Percentiles rank a stretch among this genome's conserved stretches.
Evolutionary conservation across 805 yeast species (phyloP).

Genomic region (Osmozyma mogii): DNA sequence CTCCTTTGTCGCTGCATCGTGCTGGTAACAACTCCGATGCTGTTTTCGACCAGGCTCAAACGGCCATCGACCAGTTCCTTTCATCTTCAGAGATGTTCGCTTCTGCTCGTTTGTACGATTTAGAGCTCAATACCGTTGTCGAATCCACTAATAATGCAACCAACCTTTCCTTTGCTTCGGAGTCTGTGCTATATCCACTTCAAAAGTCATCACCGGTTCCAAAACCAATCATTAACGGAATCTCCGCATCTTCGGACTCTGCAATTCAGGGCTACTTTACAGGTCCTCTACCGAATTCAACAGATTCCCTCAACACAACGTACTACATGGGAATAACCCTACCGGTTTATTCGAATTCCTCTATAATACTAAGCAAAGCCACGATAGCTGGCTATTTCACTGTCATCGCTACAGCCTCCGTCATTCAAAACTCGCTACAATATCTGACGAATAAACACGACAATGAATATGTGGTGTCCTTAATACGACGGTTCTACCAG

Average conservation of each 20-base stretch:
- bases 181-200: constrained; percentile 43
- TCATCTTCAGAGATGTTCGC: constrained; percentile 56
- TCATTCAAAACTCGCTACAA: constrained; percentile 20
- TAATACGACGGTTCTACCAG: constrained; percentile 26
- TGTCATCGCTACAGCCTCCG: constrained; percentile 33
- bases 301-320: constrained; percentile 13
- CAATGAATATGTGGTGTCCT: constrained; percentile 23
- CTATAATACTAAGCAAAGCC: constrained; percentile 49
- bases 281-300: constrained; percentile 53
- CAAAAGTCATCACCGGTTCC: constrained; percentile 39
- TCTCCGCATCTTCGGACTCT: constrained; percentile 11
- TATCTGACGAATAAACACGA: constrained; percentile 13
- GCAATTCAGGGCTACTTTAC: constrained; percentile 30
- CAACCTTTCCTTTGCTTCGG: constrained; percentile 18
- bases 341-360: constrained; percentile 68
- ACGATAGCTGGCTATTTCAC: constrained; percentile 66
- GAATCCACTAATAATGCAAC: constrained; percentile 21
- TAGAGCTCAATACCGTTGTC: constrained; percentile 42
- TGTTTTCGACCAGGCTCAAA: constrained; percentile 35
- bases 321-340: constrained; percentile 69
- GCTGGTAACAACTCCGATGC: constrained; percentile 63
- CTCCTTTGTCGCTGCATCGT: constrained; percentile 51
- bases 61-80: constrained; percentile 49
- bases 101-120: constrained; percentile 61
- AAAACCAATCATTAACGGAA: constrained; percentile 30